Conservation (phyloP, 257 asterid species). For the Solanum megistacrolobum region DNA sequence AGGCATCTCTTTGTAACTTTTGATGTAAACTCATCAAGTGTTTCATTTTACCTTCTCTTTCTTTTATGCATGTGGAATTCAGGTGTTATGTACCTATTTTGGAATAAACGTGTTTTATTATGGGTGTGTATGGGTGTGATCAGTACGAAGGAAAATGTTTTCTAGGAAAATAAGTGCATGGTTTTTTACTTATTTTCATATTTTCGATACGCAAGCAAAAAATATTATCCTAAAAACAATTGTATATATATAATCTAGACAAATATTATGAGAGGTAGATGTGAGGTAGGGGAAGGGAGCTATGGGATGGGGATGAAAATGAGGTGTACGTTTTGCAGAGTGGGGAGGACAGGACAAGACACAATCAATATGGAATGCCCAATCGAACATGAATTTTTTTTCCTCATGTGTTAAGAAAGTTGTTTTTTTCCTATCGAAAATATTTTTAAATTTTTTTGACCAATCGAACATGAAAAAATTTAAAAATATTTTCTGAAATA, state of each 20-base stretch:
- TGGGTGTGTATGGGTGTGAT: background rate
- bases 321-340: background rate
- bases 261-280: background rate
- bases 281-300: background rate
- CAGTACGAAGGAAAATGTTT: background rate
- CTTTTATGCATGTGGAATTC: background rate
- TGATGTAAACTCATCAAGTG: background rate
- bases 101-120: background rate
- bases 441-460: too few relatives aligned
- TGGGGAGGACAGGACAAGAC: background rate
- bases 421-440: background rate
- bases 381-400: background rate
- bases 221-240: background rate
- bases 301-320: too few relatives aligned
- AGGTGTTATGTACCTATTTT: background rate
- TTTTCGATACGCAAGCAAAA: accelerated
- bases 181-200: background rate
- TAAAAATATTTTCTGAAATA: too few relatives aligned
- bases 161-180: background rate
- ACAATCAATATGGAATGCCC: background rate
- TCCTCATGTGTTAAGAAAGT: background rate
- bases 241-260: background rate
- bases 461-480: too few relatives aligned
- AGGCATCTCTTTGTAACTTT: background rate
- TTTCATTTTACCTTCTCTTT: background rate